Conservation (phyloP, 148 eudicot species). For the Rhododendron williamsianum region DNA sequence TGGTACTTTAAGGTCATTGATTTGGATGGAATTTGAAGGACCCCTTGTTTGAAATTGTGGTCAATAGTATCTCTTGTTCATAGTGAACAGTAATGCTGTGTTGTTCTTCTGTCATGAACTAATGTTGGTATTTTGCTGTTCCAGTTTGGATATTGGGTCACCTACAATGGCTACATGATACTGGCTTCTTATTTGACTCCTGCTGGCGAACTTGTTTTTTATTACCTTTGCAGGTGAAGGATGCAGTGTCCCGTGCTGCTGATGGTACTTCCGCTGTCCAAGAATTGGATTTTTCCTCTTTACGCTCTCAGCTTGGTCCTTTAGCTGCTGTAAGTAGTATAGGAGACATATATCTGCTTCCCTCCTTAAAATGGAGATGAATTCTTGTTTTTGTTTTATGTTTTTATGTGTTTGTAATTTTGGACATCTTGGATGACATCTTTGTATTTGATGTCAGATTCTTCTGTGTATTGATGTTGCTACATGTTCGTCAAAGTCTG, state of each 20-base stretch:
- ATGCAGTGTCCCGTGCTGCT: constrained; percentile 86
- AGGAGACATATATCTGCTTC: background rate
- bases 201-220: background rate
- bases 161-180: background rate
- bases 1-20: background rate
- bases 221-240: constrained; percentile 56
- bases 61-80: background rate
- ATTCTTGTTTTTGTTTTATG: background rate
- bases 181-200: background rate
- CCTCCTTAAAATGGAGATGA: background rate
- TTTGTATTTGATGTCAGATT: constrained; percentile 40
- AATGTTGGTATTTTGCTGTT: background rate
- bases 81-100: background rate
- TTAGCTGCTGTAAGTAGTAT: constrained; percentile 66
- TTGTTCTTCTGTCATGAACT: background rate
- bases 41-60: background rate
- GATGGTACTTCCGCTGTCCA: constrained; percentile 62
- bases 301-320: constrained; percentile 82
- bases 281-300: constrained; percentile 73
- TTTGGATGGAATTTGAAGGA: background rate
- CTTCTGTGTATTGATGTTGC: constrained; percentile 95
- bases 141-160: background rate
- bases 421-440: constrained; percentile 3
- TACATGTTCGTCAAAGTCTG: constrained; percentile 68
- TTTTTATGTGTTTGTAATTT: background rate